Conservation (phyloP, 495 filamentous ascomycete genomes). For the Aspergillus incahuasiensis region DNA sequence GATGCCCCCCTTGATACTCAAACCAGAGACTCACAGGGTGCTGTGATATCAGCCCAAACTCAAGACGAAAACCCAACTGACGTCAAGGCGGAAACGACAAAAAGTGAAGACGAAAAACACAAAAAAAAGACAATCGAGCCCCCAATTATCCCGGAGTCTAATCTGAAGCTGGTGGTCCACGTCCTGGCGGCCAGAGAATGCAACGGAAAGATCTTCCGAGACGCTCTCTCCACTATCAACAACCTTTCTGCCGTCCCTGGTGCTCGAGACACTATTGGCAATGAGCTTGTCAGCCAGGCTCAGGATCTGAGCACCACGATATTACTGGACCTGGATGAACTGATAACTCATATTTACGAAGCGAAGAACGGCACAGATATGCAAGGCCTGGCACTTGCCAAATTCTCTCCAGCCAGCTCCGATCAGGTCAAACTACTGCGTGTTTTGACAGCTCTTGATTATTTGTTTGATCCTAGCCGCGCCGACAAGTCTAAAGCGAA, state of each 20-base stretch:
- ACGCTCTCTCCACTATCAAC: slow-evolving; percentile 95
- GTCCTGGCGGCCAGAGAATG: slow-evolving; percentile 95
- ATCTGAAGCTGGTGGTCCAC: slow-evolving; percentile 88
- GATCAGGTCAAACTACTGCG: slow-evolving; percentile 93
- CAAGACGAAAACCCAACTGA: slow-evolving; percentile 22
- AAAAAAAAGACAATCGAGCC: slow-evolving; percentile 76
- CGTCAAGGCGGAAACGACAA: slow-evolving; percentile 32
- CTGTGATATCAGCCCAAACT: slow-evolving; percentile 14
- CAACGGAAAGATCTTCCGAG: slow-evolving; percentile 92
- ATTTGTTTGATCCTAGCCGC: slow-evolving; percentile 78
- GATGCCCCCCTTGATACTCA: slow-evolving; percentile 37
- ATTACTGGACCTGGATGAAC: slow-evolving; percentile 73
- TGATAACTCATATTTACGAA: slow-evolving; percentile 81
- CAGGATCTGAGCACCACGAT: slow-evolving; percentile 79
- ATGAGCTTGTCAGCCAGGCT: slow-evolving; percentile 82
- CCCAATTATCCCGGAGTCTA: slow-evolving; percentile 82
- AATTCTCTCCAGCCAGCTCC: slow-evolving; percentile 92
- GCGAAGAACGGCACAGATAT: slow-evolving; percentile 88
- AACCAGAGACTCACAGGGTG: slow-evolving; percentile 22
- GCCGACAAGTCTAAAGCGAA: slow-evolving; percentile 50
- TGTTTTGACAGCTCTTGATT: slow-evolving; percentile 91
- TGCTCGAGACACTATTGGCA: slow-evolving; percentile 84
- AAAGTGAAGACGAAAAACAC: slow-evolving; percentile 53
- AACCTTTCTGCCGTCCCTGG: slow-evolving; percentile 91
- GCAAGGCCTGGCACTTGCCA: slow-evolving; percentile 86